Base-by-base conservation (phyloP, 2,329 filamentous ascomycete species). In the Stemphylium vesicarium region DNA sequence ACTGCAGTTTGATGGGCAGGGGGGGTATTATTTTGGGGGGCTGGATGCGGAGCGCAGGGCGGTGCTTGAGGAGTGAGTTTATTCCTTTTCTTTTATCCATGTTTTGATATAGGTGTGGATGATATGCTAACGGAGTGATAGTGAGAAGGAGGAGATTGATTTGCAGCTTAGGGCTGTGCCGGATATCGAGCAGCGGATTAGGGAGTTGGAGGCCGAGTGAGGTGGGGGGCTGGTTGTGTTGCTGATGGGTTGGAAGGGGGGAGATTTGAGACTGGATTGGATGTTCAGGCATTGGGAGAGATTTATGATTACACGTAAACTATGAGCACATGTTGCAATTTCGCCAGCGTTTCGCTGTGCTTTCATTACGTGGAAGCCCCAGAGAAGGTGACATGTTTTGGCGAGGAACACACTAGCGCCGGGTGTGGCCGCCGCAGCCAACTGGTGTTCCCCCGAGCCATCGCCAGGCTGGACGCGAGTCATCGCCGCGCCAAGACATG, bases 1-100 rank as follows among this genome's bases (percentile, higher is more conserved):
- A 57, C 77, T 99, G 71, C 95, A 99, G 76, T 99, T 99, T 73
- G 94, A 98, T 75, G 95, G 95, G 0, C 91, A 96, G 76, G 95
- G 95, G 0, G 83, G 92, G 45, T 96, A 91, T 68, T 86, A 97
- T 32, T 99, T 99, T 70, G 96, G 92, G 0, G 85, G 85, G 52
- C 80, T 99, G 44, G 95, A 99, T 75, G 94, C 94, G 15, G 94
- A 97, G 66, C 87, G 84, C 73, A 83, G 95, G 57, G 76, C 98
- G 75, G 84, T 86, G 75, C 81, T 99, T 44, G 95, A 99, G 80
- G 95, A 99, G 82, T 85, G 77, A 75, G 82, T 77, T 13, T 9
- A 41, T 13, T 29, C 22, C 10, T 7, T 39, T 20, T 47, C 18
- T 20, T 46, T 9, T 18, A 37, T 16, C 2, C 5, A 10, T 4